Conservation (phyloP, 1,284 basidiomycete species). For the Cryptococcus sp. region DNA sequence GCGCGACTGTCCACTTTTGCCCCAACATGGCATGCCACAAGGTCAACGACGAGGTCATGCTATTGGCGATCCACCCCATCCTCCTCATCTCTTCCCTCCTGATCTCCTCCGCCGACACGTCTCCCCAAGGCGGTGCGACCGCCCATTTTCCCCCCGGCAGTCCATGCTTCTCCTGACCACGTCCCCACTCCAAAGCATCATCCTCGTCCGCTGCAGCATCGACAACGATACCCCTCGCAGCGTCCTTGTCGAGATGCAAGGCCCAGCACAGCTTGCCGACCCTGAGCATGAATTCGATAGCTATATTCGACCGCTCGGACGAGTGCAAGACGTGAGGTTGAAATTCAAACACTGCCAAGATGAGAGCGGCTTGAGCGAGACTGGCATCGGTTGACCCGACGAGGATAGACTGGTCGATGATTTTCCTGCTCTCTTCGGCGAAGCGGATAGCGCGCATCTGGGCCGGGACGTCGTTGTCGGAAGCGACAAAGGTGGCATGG, state of each 20-base stretch:
- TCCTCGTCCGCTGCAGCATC: too few species aligned
- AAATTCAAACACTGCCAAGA: conserved; percentile 29
- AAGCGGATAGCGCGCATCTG: conserved; percentile 17
- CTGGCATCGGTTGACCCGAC: conserved; percentile 17
- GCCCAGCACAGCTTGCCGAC: conserved; percentile 17
- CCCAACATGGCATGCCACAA: conserved; percentile 15
- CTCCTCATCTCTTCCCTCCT: conserved; percentile 25
- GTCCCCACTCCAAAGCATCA: too few species aligned
- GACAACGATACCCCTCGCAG: conserved; percentile 1
- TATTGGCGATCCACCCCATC: conserved; percentile 26
- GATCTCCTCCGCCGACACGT: conserved; percentile 15
- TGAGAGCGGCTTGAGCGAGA: conserved; percentile 24
- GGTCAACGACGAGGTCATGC: conserved; percentile 19
- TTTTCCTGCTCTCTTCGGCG: conserved; percentile 21
- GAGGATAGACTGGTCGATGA: conserved; percentile 22
- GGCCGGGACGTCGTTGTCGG: too few species aligned
- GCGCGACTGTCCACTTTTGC: conserved; percentile 1
- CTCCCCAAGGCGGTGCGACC: conserved; percentile 13
- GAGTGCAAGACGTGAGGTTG: conserved; percentile 27
- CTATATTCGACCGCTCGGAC: conserved; percentile 13
- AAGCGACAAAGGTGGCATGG: too few species aligned
- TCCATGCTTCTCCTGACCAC: too few species aligned
- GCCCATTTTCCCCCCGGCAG: conserved; percentile 10
- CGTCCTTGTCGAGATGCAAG: conserved; percentile 9
- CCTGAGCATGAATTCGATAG: conserved; percentile 19